Base-by-base conservation (phyloP, 1,284 basidiomycete species). In the Fistulinella cinereoalba region DNA sequence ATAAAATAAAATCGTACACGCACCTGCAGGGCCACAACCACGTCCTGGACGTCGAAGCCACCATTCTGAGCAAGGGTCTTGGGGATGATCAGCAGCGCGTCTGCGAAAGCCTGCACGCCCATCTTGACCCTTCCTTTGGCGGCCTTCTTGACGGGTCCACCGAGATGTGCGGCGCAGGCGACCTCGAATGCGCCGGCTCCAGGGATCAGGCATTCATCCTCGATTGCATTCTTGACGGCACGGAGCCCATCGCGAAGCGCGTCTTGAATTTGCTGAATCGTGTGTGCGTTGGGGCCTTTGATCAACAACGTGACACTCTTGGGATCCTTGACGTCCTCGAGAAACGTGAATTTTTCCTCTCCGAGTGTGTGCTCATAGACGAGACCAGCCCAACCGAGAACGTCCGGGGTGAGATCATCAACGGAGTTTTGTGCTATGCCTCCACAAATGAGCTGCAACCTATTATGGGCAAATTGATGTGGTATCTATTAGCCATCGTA, bases 301-400 rank as follows among this genome's bases (percentile, higher is more conserved):
- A 99, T 92, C 52, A 99, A 79, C 47, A 99, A 79, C 7, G 97
- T 99, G 31, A 98, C 97, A 51, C 85, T 90, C 78, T 93, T 95
- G n/a, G 97, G 96, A 50, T 89, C 84, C 70, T 88, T 92, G 67
- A 97, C 94, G 54, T 99, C 92, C 70, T 99, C 97, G 40, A 99
- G 79, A 67, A 99, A 99, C 0, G 97, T 99, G 71, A 82, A 99
- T 68, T 99, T 99, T 66, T 99, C 97, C 71, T 99, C 97, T 56
- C 97, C 96, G 22, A 99, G 81, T 9, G 96, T 98, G 70, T 99
- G 95, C 71, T 99, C 97, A 72, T 99, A 99, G 23, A 99, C 94
- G 45, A 99, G 82, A 6, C 97, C 97, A 32, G 97, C 97, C 83
- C 92, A 97, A 33, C 97, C 97, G 34, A 99, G 82, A 32, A 94